A percentile compares a stretch with the other conserved stretches of the same genome.
phyloP scores from a whole-genome alignment of 495 filamentous ascomycete species.

The Penicillium subrubescens region DNA sequence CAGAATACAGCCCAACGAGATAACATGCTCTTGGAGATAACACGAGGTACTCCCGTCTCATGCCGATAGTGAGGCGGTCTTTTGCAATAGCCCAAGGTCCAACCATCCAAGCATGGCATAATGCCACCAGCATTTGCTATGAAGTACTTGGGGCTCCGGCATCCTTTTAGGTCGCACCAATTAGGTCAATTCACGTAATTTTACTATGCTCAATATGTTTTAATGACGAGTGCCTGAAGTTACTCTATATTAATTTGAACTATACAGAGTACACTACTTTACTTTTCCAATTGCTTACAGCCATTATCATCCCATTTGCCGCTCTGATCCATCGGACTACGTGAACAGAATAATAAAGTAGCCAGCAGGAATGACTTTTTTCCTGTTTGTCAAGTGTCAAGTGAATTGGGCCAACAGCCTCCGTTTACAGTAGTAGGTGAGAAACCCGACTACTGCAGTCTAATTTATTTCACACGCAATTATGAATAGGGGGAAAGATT shows the following conservation, averaged over 20 bases:
- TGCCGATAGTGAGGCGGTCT: slow-evolving; percentile 2
- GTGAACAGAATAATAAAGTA: too few relatives aligned
- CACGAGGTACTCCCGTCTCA: not conserved
- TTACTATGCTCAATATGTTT: too few relatives aligned
- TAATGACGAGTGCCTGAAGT: slow-evolving; percentile 4
- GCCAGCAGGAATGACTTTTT: too few relatives aligned
- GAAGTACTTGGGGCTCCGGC: not conserved
- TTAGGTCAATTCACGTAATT: slow-evolving; percentile 6
- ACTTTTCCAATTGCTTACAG: not conserved
- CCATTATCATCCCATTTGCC: slow-evolving; percentile 5
- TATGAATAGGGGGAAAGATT: too few relatives aligned
- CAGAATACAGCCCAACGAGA: too few relatives aligned
- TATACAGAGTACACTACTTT: slow-evolving; percentile 1
- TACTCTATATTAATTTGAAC: slow-evolving; percentile 4
- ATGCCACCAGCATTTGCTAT: slow-evolving; percentile 1
- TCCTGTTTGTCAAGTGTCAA: too few relatives aligned
- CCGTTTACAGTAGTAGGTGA: too few relatives aligned
- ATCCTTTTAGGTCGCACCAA: slow-evolving; percentile 1
- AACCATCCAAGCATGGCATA: slow-evolving; percentile 3
- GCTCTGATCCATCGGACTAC: slow-evolving; percentile 4
- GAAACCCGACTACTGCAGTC: too few relatives aligned
- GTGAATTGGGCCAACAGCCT: too few relatives aligned
- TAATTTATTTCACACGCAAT: too few relatives aligned
- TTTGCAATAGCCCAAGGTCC: slow-evolving; percentile 1
- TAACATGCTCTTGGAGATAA: slow-evolving; percentile 4